Evolutionary conservation across 2,329 filamentous ascomycete species (phyloP).

Genomic region (Remersonia thermophila): DNA sequence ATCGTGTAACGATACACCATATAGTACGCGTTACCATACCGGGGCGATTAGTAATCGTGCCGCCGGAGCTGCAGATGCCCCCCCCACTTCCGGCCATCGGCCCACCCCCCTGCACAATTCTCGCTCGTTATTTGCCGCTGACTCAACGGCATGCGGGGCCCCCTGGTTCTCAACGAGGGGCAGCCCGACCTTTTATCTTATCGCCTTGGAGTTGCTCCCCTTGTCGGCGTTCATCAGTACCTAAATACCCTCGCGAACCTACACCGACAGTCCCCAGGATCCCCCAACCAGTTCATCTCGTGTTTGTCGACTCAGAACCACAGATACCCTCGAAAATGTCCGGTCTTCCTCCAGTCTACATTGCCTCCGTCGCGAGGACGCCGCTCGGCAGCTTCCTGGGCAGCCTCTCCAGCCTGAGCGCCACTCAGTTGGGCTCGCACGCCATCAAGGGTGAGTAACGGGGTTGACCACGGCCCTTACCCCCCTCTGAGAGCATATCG

Average conservation of each 20-base stretch:
- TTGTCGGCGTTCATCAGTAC: constrained; percentile 1
- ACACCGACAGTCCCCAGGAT: constrained; percentile 10
- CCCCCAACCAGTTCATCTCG: constrained; percentile 7
- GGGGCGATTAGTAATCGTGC: neutral
- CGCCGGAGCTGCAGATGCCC: constrained; percentile 1
- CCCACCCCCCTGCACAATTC: constrained; percentile 1
- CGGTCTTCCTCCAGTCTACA: constrained; percentile 79
- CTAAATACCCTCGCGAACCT: constrained; percentile 3
- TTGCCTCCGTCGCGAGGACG: constrained; percentile 82
- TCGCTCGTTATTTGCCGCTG: constrained; percentile 1
- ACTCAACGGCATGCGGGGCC: neutral
- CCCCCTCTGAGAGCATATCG: constrained; percentile 3
- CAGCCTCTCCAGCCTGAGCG: constrained; percentile 77
- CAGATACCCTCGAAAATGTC: constrained; percentile 43
- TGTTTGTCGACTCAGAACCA: neutral
- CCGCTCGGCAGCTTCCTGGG: constrained; percentile 91
- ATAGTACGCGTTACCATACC: too few species aligned
- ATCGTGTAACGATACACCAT: too few species aligned
- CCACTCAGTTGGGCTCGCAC: constrained; percentile 74
- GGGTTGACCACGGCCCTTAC: neutral
- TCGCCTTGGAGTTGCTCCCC: neutral
- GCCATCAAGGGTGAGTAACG: constrained; percentile 70
- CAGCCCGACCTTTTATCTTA: constrained; percentile 6
- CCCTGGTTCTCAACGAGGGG: constrained; percentile 4
- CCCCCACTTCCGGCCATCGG: constrained; percentile 3